Percentiles rank a stretch among this genome's conserved stretches.
Evolutionary conservation across 768 basidiomycete genomes (phyloP).

Genomic region (Pulveroboletus sp.): DNA sequence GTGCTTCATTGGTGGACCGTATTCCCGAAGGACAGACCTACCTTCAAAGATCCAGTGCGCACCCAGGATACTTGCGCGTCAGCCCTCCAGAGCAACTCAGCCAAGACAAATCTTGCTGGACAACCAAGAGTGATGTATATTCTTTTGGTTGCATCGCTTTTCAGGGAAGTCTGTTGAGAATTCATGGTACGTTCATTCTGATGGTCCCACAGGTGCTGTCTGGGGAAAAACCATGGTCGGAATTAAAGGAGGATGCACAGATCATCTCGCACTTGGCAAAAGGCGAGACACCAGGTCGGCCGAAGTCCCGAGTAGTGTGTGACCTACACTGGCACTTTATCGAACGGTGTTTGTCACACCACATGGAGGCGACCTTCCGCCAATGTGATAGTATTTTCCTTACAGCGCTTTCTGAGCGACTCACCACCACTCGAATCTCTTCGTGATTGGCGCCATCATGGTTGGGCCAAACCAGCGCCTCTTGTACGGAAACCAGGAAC

Average conservation of each 20-base stretch:
- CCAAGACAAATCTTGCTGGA: constrained; percentile 10
- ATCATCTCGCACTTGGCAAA: constrained; percentile 8
- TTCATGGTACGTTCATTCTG: not conserved
- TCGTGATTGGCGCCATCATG: not conserved
- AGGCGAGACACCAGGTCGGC: constrained; percentile 3
- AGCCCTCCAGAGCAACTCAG: constrained; percentile 39
- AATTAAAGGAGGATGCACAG: not conserved
- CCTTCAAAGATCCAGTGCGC: constrained; percentile 22
- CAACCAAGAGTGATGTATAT: constrained; percentile 14
- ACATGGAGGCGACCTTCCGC: not conserved
- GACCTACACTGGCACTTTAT: constrained; percentile 9
- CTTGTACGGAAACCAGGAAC: too few species aligned
- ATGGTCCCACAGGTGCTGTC: constrained; percentile 28
- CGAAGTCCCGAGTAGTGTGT: not conserved
- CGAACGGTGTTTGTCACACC: constrained; percentile 4
- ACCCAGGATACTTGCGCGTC: constrained; percentile 45
- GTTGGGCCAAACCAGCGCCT: too few species aligned
- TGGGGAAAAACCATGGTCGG: constrained; percentile 11
- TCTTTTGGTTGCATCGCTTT: constrained; percentile 30
- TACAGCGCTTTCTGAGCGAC: not conserved
- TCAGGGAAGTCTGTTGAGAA: constrained; percentile 13
- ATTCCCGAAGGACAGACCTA: constrained; percentile 3
- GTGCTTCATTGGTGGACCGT: too few species aligned
- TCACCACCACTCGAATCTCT: not conserved
- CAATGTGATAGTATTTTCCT: not conserved